phyloP scores from a whole-genome alignment of 345 rosid genomes.

The Kandelia obovata region DNA sequence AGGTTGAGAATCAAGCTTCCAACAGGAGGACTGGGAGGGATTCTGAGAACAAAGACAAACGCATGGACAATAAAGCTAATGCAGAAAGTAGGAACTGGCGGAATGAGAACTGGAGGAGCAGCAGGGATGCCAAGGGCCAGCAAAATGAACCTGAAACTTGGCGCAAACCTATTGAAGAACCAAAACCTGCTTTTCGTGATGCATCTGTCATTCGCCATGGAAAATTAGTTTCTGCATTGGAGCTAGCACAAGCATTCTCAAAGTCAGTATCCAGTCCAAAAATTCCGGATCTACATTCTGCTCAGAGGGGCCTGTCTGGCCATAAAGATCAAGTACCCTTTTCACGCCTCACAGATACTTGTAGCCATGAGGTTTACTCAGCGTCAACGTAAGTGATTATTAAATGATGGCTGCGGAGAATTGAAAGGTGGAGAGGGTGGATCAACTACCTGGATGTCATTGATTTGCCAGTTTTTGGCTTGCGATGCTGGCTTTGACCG shows the following conservation, averaged over 20 bases:
- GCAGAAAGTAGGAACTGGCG: conserved; percentile 14
- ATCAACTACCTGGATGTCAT: background rate
- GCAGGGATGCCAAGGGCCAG: conserved; percentile 14
- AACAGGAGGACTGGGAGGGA: conserved; percentile 15
- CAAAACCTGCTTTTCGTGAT: conserved; percentile 3
- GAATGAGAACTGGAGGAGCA: conserved; percentile 19
- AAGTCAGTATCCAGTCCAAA: conserved; percentile 24
- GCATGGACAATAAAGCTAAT: conserved; percentile 11
- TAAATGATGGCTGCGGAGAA: background rate
- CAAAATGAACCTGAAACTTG: conserved; percentile 22
- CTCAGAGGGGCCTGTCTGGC: conserved; percentile 10
- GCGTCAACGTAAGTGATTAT: conserved; percentile 14
- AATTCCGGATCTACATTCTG: background rate
- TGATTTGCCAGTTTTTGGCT: background rate
- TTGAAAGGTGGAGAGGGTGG: background rate
- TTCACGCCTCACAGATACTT: conserved; percentile 17
- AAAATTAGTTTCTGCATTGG: conserved; percentile 26
- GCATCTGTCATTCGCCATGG: conserved; percentile 4
- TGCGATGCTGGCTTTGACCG: background rate
- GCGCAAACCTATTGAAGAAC: conserved; percentile 21
- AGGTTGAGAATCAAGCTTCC: conserved; percentile 2
- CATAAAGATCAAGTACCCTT: conserved; percentile 18
- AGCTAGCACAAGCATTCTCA: conserved; percentile 28
- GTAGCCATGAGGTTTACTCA: conserved; percentile 7
- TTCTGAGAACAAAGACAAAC: conserved; percentile 15